Percentiles rank a stretch among this genome's conserved stretches.
phyloP scores from a whole-genome alignment of 2,329 filamentous ascomycete genomes.

The Thielaviopsis ethacetica region DNA sequence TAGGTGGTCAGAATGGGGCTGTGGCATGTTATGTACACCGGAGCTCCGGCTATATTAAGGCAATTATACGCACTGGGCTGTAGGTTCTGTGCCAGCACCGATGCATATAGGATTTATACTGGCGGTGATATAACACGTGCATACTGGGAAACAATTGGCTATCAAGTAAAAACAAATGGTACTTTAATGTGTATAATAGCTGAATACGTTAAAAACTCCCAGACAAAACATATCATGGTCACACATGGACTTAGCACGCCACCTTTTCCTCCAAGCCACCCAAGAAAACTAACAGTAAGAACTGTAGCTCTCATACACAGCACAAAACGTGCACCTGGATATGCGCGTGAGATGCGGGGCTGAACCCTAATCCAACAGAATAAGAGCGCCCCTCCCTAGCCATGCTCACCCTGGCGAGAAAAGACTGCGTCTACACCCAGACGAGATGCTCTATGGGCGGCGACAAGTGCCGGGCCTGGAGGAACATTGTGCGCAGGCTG shows the following conservation, averaged over 20 bases:
- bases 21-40: neutral
- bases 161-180: no score
- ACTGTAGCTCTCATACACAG: neutral
- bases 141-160: no score
- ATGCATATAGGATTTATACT: neutral
- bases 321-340: neutral
- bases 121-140: no score
- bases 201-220: no score
- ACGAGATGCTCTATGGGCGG: slow-evolving; percentile 2
- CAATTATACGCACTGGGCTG: neutral
- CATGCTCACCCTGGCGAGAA: neutral
- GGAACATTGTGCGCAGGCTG: neutral
- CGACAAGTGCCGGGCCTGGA: slow-evolving; percentile 5
- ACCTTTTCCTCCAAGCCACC: neutral
- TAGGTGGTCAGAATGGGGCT: neutral
- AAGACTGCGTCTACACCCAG: neutral
- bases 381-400: neutral
- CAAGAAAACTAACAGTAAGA: neutral
- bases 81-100: neutral
- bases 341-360: neutral
- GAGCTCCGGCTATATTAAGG: neutral
- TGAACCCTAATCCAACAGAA: neutral
- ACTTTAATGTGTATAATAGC: no score
- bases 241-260: no score
- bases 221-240: no score